Percentiles rank a stretch among this genome's conserved stretches.
Conservation (phyloP, 2,329 filamentous ascomycete species). For the Ceratocystiopsis minuta region DNA sequence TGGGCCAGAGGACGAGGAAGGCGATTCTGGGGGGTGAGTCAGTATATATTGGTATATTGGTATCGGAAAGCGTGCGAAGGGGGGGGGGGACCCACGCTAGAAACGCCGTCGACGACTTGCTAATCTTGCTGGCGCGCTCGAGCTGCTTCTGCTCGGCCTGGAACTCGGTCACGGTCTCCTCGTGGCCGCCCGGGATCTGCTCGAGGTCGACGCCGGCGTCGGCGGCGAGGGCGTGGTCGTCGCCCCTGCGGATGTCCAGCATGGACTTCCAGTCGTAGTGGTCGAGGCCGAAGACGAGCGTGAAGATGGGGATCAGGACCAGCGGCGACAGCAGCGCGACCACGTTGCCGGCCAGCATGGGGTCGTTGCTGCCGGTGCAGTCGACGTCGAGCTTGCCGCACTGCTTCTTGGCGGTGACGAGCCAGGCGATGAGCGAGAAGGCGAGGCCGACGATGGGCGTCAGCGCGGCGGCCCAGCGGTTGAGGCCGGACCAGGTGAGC, state of each 20-base stretch:
- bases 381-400: conserved; percentile 51
- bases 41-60: no score
- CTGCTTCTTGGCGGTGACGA: conserved; percentile 54
- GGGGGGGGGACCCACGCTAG: conserved; percentile 6
- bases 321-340: conserved; percentile 61
- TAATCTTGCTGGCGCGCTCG: conserved; percentile 16
- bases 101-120: conserved; percentile 15
- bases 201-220: conserved; percentile 49
- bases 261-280: conserved; percentile 80
- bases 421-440: conserved; percentile 56
- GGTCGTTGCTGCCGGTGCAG: conserved; percentile 68
- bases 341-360: conserved; percentile 79
- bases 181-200: conserved; percentile 31
- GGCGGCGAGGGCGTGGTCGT: conserved; percentile 55
- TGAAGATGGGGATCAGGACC: conserved; percentile 60
- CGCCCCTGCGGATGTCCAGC: conserved; percentile 57
- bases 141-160: conserved; percentile 22
- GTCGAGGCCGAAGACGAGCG: conserved; percentile 47
- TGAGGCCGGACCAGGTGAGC: conserved; percentile 65
- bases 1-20: conserved; percentile 72
- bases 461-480: conserved; percentile 52
- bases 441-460: conserved; percentile 52
- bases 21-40: conserved; percentile 22
- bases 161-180: conserved; percentile 19
- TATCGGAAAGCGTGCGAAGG: no score